Base-by-base conservation (phyloP, 371 early-diverging fungal species). In the Rhizopus microsporus region DNA sequence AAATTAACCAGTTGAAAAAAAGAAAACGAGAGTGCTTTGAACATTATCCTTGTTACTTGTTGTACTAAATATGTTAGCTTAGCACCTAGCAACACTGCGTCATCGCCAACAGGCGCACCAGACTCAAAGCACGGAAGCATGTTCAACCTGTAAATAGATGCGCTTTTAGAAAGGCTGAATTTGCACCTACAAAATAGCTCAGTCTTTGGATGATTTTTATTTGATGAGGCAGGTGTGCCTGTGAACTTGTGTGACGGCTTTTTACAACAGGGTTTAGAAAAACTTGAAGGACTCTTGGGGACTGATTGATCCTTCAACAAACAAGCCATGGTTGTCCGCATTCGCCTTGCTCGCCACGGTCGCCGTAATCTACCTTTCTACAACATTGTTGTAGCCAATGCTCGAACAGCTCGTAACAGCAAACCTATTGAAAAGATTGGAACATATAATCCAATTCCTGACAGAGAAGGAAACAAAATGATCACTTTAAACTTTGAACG, bases 401-500 rank as follows among this genome's bases (percentile, higher is more conserved):
- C 84, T 38, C 83, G 89, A 12, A 83, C 90, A 31, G 84, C 87
- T 39, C 90, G 95, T 6, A 90, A 95, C 71, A 85, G 91, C 62
- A 92, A 93, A 73, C 93, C 90, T 53, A 80, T 97, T 40, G 99
- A 97, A 71, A 80, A 88, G 62, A 78, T 98, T 35, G 99, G 99
- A 55, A 88, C 91, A 31, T 98, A 90, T 78, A 89, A 91, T 71
- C 96, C 98, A 33, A 77, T 91, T 56, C 93, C 97, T 30, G 83
- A 88, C 64, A 63, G 60, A 17, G 65, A 84, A 12, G 89, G 89
- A 56, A 74, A 85, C 63, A 97, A 97, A 74, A 85, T 90, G 57
- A 75, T 97, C 59, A 86, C 88, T 34, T 77, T 97, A 53, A 88
- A 96, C 69, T 83, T 89, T 67, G 93, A 90, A 51, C 87, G 97